phyloP scores from a whole-genome alignment of 2,329 filamentous ascomycete species.

The Colletotrichum sp. region DNA sequence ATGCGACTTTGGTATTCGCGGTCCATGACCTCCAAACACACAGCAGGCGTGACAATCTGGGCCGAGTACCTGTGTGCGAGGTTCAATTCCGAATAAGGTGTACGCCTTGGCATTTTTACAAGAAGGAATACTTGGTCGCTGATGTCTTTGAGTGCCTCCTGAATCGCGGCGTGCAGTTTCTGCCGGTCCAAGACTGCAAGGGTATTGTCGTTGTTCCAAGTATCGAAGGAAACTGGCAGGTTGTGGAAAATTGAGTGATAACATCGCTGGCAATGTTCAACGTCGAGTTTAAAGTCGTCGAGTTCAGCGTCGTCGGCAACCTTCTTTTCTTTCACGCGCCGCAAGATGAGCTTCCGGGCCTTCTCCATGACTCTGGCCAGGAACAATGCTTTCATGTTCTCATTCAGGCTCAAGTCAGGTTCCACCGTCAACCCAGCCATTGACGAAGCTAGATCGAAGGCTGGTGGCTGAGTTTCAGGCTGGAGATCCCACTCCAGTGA shows the following conservation, averaged over 20 bases:
- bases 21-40: neutral
- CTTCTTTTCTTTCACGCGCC: neutral
- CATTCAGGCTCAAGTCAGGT: neutral
- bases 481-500: neutral
- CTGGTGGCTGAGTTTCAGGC: neutral
- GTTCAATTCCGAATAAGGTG: neutral
- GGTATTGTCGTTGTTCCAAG: neutral
- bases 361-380: neutral
- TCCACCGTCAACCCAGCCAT: neutral
- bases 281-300: neutral
- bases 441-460: neutral
- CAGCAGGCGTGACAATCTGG: neutral
- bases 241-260: neutral
- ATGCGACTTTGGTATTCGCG: neutral
- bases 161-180: neutral
- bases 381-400: neutral
- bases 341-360: neutral
- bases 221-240: neutral
- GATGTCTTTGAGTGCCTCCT: neutral
- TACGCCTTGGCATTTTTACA: neutral
- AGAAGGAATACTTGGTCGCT: neutral
- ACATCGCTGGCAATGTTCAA: neutral
- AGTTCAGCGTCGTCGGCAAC: neutral
- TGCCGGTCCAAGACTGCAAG: neutral
- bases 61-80: neutral